Evolutionary conservation across 2,329 filamentous ascomycete genomes (phyloP), one percentile per base, ranked within the genome.

Genomic region (Penicillium griseofulvum): DNA sequence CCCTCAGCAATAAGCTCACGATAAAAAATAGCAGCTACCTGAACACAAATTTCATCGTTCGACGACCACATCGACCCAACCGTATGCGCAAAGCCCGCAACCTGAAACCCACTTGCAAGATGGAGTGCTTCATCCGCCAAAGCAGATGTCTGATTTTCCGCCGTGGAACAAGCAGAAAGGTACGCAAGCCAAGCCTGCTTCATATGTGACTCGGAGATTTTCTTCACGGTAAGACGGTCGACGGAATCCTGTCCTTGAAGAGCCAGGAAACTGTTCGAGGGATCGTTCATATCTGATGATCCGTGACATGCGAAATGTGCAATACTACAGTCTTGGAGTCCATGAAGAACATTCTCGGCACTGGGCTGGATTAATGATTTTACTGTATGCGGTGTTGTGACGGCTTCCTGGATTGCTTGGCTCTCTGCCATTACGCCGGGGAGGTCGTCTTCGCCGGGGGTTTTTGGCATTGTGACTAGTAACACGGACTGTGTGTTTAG

Each of bases 101-200:
- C 60, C 57, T 76, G 73, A 52, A 75, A 75, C 6, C 58, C 69
- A 39, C 67, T 70, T 5, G 65, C 71, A 9, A 73, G 56, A 50
- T 75, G 70, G 19, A 75, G 66, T 8, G 58, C 66, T 57, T 76
- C 72, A 49, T 74, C 71, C 1, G 56, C 46, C 17, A 74, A 54
- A 0, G 43, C 24, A 1, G 17, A 39, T 0, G 58, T 59, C 14
- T 56, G 57, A 37, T 66, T 68, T 49, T 71, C 58, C 2, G 69
- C 71, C 1, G 73, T 74, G 12, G 68, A 74, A 56, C 72, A 76
- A 0, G 73, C 72, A 1, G 72, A 75, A 1, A 76, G 67, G 56
- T 71, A 75, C 1, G 71, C 71, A 5, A 75, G 48, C 29, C 55
- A 56, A 7, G 63, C 65, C 17, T 19, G 17, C 10, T 36, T 37